Evolutionary conservation across 1,284 basidiomycete species (phyloP).

Genomic region (Tausonia pullulans): DNA sequence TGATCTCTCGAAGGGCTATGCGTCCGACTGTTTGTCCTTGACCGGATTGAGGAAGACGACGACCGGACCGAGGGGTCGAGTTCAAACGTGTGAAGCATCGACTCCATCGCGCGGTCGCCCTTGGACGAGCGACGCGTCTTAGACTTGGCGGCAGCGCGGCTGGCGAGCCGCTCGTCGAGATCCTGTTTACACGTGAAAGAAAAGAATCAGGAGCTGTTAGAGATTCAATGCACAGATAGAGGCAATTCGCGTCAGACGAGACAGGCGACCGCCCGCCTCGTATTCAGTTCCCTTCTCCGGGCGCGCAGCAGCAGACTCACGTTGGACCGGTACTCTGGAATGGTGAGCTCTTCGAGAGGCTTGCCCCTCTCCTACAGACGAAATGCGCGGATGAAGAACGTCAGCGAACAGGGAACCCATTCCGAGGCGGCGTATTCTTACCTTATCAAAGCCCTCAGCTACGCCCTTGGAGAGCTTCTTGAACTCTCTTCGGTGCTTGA

Average conservation of each 20-base stretch:
- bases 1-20: background rate
- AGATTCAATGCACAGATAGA: no score
- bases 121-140: background rate
- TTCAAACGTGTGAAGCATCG: slow-evolving; percentile 4
- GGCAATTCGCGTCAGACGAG: no score
- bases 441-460: background rate
- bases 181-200: background rate
- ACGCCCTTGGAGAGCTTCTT: slow-evolving; percentile 1
- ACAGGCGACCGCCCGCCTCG: no score
- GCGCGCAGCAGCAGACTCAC: background rate
- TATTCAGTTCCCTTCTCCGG: no score
- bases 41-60: background rate
- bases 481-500: slow-evolving; percentile 1
- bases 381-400: no score
- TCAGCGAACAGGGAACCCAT: no score
- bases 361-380: background rate
- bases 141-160: background rate
- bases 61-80: slow-evolving; percentile 2
- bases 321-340: background rate
- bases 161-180: background rate
- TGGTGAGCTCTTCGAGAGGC: background rate
- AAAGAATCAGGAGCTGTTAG: no score
- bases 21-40: background rate
- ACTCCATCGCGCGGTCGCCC: background rate
- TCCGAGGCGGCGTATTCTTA: no score